Conservation (phyloP, 1,139 yeast genomes). For the Eremothecium gossypii region DNA sequence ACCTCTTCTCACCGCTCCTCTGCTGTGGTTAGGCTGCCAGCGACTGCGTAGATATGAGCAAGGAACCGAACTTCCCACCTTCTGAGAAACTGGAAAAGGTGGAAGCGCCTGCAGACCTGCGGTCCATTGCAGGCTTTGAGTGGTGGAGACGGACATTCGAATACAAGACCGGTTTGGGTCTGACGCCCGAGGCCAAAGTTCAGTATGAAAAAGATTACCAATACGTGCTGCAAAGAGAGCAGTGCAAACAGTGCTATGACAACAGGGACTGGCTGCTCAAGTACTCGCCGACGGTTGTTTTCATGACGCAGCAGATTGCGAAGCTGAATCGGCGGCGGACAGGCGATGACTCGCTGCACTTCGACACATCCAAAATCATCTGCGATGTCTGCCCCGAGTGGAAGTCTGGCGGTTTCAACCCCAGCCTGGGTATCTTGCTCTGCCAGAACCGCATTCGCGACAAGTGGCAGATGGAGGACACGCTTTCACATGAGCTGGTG, state of each 20-base stretch:
- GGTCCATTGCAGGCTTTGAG: slow-evolving; percentile 43
- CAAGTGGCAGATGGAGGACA: slow-evolving; percentile 82
- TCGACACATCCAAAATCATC: slow-evolving; percentile 40
- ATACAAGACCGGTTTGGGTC: slow-evolving; percentile 66
- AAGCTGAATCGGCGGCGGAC: slow-evolving; percentile 34
- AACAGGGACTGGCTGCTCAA: slow-evolving; percentile 70
- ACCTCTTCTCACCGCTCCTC: too few relatives aligned
- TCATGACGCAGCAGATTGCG: slow-evolving; percentile 77
- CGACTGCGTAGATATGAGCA: too few relatives aligned
- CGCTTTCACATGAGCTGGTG: slow-evolving; percentile 82
- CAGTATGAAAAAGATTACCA: slow-evolving; percentile 50
- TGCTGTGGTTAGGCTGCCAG: too few relatives aligned
- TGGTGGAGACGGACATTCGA: slow-evolving; percentile 76
- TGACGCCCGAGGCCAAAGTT: slow-evolving; percentile 43
- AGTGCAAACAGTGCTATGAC: slow-evolving; percentile 63
- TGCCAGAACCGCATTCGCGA: slow-evolving; percentile 78
- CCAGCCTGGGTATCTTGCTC: slow-evolving; percentile 72
- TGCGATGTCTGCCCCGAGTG: slow-evolving; percentile 83
- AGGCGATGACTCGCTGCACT: slow-evolving; percentile 12
- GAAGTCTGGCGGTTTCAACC: slow-evolving; percentile 91
- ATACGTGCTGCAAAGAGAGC: slow-evolving; percentile 37
- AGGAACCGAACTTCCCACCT: too few relatives aligned
- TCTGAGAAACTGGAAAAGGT: too few relatives aligned
- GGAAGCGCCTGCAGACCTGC: slow-evolving; percentile 12
- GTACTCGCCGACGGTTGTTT: slow-evolving; percentile 78